phyloP scores from a whole-genome alignment of 2,329 filamentous ascomycete species.

The Hypoxylon sp. region DNA sequence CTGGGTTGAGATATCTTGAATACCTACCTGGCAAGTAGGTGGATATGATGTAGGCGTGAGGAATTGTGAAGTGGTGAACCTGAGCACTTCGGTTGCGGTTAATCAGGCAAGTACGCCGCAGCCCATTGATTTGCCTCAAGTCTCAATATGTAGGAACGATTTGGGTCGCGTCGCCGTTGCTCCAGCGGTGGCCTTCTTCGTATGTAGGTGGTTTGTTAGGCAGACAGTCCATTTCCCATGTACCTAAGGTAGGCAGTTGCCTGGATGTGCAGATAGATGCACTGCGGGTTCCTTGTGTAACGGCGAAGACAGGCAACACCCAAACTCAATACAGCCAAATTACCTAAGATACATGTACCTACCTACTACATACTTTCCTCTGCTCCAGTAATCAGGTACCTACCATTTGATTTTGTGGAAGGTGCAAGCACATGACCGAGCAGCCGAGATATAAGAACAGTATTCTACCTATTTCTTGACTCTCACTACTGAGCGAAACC shows the following conservation, averaged over 20 bases:
- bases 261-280: not conserved
- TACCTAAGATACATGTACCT: not conserved
- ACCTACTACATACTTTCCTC: no score
- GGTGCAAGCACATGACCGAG: not conserved
- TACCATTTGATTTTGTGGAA: not conserved
- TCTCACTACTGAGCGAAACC: not conserved
- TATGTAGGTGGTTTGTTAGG: not conserved
- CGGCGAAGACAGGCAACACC: not conserved
- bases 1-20: not conserved
- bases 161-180: no score
- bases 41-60: no score
- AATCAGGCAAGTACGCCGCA: not conserved
- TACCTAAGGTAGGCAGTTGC: not conserved
- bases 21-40: no score
- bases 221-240: not conserved
- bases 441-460: not conserved
- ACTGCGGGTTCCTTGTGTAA: not conserved
- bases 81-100: no score
- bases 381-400: no score
- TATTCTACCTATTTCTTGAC: not conserved
- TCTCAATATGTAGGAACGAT: not conserved
- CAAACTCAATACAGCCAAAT: not conserved
- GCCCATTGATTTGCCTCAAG: not conserved
- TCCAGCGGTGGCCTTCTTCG: no score
- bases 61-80: no score